These are phyloP conservation scores for Nicotiana sylvestris DNA, from an alignment of 257 asterid species.

Conservation along the genomic window DNA sequence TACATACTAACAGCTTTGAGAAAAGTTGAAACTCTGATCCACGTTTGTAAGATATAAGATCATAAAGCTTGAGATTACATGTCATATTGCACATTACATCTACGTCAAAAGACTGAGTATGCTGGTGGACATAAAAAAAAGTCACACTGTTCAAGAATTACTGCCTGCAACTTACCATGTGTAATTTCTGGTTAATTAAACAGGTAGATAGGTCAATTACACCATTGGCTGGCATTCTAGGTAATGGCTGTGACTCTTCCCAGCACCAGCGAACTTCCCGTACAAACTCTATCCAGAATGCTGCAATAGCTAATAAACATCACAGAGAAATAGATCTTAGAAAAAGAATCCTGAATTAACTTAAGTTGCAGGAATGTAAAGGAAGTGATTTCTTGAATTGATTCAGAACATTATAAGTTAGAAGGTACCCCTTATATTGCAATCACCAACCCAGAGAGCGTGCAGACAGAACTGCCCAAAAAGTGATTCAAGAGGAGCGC, in stretches of 20 bases:
- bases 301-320: constrained; percentile 62
- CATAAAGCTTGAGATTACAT: neutral
- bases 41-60: constrained; percentile 1
- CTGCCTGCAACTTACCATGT: constrained; percentile 55
- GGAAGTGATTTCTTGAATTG: neutral
- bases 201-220: constrained; percentile 74
- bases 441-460: constrained; percentile 92
- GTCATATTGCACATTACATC: neutral
- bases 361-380: neutral
- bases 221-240: constrained; percentile 65
- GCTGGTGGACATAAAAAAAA: neutral
- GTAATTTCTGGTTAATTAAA: constrained; percentile 81
- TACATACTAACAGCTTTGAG: neutral
- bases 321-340: constrained; percentile 9
- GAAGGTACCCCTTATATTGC: constrained; percentile 74
- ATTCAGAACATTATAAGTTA: neutral
- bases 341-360: neutral
- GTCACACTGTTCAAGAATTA: neutral
- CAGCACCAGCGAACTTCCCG: constrained; percentile 94
- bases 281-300: constrained; percentile 92
- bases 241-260: constrained; percentile 90
- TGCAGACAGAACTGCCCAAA: constrained; percentile 91
- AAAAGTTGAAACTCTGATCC: neutral
- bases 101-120: neutral
- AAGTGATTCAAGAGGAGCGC: constrained; percentile 80